A percentile compares a stretch with the other conserved stretches of the same genome.
Evolutionary conservation across 176 grass and related monocot genomes (phyloP).

Genomic region (Dactylis glomerata): DNA sequence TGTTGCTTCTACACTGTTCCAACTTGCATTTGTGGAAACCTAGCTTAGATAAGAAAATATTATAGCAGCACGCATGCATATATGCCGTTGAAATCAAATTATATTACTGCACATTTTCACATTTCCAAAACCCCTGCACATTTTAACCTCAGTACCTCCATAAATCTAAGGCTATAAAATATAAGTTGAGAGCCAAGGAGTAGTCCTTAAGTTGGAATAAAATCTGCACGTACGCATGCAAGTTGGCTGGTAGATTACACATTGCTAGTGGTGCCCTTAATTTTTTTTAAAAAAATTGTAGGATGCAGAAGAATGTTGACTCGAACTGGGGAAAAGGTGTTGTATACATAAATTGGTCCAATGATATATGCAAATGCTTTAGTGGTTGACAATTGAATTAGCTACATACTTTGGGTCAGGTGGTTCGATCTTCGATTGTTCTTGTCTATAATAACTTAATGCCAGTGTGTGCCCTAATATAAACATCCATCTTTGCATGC

Average conservation of each 20-base stretch:
- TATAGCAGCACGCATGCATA: not conserved
- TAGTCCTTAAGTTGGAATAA: not conserved
- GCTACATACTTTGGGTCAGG: constrained; percentile 41
- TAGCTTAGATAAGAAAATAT: not conserved
- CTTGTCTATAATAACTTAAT: constrained; percentile 6
- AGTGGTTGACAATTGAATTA: constrained; percentile 73
- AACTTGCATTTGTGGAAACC: too few species aligned
- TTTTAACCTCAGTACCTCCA: too few species aligned
- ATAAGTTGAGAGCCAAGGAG: too few species aligned
- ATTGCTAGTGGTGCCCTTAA: not conserved
- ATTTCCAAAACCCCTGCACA: too few species aligned
- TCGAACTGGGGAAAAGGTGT: not conserved
- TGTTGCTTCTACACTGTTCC: not conserved
- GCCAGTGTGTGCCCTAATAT: not conserved
- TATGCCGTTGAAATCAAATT: not conserved
- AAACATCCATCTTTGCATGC: not conserved
- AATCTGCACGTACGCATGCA: not conserved
- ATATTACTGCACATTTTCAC: not conserved
- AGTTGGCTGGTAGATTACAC: not conserved
- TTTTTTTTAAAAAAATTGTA: not conserved
- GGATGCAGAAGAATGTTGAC: not conserved
- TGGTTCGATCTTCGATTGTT: constrained; percentile 22
- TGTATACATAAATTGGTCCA: constrained; percentile 9
- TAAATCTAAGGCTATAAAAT: too few species aligned
- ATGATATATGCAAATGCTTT: constrained; percentile 46